Base-by-base conservation (phyloP, 2,329 filamentous ascomycete species). In the Mariannaea elegans region DNA sequence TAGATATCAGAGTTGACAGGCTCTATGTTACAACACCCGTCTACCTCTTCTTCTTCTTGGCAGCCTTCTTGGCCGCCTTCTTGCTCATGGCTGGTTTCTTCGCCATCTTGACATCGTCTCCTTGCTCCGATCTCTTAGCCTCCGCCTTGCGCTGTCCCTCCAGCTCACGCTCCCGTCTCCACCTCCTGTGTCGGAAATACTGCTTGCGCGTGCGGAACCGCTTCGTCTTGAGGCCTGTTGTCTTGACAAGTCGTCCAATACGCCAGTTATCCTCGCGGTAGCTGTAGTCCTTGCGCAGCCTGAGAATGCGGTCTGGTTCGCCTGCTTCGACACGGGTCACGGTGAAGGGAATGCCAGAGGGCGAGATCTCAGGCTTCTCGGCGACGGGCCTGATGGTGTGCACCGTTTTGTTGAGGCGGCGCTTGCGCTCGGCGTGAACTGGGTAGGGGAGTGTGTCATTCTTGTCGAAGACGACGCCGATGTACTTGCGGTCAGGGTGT, bases 401-500 rank as follows among this genome's bases (percentile, higher is more conserved):
- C 18, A 82, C 85, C 5, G 89, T 81, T 85, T 96, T 90, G 69
- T 90, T 91, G 61, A 99, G 83, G 51, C 87, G 85, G 66, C 95
- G 86, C 71, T 89, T 86, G 56, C 92, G 87, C 63, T 90, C 87
- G 4, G 90, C 90, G 73, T 94, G 90, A 23, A 78, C 79, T 1
- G 92, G 89, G 72, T 91, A 88, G 0, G 95, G 95, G 2, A 99
- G 86, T 29, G 82, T 87, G 71, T 96, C 92, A 14, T 88, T 82
- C 73, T 93, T 92, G 75, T 94, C 85, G 76, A 97, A 94, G 31
- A 91, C 91, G 18, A 99, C 90, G 62, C 95, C 95, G 72, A 99
- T 99, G 82, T 94, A 99, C 76, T 97, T 92, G 61, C 94, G 87
- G 67, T 93, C 91, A 1, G 94, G 91, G 77, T 98, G 93, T 59